Evolutionary conservation across 306 rosid genomes (phyloP).

Genomic region (Calophaca sinica): DNA sequence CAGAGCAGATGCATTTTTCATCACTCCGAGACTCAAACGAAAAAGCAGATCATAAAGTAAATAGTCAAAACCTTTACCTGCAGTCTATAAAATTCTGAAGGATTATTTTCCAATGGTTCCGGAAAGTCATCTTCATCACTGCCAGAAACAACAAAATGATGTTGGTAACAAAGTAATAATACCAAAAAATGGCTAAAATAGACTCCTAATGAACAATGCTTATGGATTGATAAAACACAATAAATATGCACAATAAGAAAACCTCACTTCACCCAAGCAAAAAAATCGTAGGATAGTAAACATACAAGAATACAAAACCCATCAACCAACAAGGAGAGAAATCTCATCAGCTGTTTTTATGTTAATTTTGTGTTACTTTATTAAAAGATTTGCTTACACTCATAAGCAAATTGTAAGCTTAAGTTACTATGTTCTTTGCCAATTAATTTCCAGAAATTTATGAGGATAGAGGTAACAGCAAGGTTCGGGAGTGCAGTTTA

Average conservation of each 20-base stretch:
- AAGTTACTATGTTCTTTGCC: background rate
- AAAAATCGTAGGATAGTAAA: background rate
- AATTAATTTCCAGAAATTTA: background rate
- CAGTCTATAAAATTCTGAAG: slow-evolving; percentile 53
- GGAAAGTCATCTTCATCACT: slow-evolving; percentile 63
- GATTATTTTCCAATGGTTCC: slow-evolving; percentile 60
- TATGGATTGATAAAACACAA: slow-evolving; percentile 3
- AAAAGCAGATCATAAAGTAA: slow-evolving; percentile 37
- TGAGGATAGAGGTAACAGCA: background rate
- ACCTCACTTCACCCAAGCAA: slow-evolving; percentile 3
- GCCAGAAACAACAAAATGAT: slow-evolving; percentile 48
- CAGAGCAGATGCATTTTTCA: slow-evolving; percentile 46
- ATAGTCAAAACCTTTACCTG: slow-evolving; percentile 56
- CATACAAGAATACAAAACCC: background rate
- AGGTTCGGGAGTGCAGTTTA: slow-evolving; percentile 1
- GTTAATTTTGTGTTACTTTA: background rate
- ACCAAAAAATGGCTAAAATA: slow-evolving; percentile 31
- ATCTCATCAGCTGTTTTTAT: background rate
- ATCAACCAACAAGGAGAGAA: slow-evolving; percentile 17
- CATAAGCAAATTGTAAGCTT: background rate
- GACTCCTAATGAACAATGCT: slow-evolving; percentile 4
- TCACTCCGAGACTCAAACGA: slow-evolving; percentile 39
- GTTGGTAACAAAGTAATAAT: slow-evolving; percentile 32
- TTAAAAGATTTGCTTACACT: background rate
- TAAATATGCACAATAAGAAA: slow-evolving; percentile 26